phyloP scores from a whole-genome alignment of 1,284 basidiomycete species.

The Heterobasidion occidentale region DNA sequence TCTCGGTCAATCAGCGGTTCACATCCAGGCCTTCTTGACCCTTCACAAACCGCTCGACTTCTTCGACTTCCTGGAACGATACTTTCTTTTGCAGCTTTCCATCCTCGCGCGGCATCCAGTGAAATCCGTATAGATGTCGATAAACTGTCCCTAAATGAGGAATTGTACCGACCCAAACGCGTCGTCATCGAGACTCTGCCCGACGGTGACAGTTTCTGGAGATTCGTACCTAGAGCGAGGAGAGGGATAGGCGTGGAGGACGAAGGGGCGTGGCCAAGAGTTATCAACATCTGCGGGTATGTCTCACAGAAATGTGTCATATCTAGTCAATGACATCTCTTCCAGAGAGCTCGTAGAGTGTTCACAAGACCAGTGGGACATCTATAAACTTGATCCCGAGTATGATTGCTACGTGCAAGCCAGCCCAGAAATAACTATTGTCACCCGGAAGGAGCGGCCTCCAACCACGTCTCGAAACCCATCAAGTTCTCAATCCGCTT shows the following conservation, averaged over 20 bases:
- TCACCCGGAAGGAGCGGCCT: conserved; percentile 14
- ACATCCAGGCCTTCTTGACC: conserved; percentile 52
- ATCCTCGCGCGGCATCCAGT: conserved; percentile 54
- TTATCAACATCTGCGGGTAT: conserved; percentile 62
- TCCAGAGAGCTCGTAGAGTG: conserved; percentile 40
- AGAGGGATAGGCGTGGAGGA: conserved; percentile 44
- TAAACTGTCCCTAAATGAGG: conserved; percentile 35
- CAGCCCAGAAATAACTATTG: conserved; percentile 28
- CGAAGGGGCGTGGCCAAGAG: conserved; percentile 64
- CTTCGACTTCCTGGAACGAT: conserved; percentile 44
- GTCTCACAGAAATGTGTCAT: conserved; percentile 16
- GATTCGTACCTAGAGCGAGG: conserved; percentile 65
- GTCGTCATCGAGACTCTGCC: conserved; percentile 59
- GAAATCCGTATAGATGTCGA: conserved; percentile 23
- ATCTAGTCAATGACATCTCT: neutral
- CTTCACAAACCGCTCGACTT: conserved; percentile 47
- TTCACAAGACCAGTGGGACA: conserved; percentile 74
- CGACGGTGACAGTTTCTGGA: conserved; percentile 49
- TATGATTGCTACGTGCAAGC: conserved; percentile 55
- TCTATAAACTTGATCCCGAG: conserved; percentile 66
- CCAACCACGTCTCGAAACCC: neutral
- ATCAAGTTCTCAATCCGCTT: conserved; percentile 4
- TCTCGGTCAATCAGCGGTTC: conserved; percentile 15
- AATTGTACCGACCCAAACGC: conserved; percentile 50
- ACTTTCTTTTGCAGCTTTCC: conserved; percentile 60